These are phyloP conservation scores for Paecilomyces formosus DNA, from an alignment of 2,329 filamentous ascomycete genomes.

Conservation along the genomic window DNA sequence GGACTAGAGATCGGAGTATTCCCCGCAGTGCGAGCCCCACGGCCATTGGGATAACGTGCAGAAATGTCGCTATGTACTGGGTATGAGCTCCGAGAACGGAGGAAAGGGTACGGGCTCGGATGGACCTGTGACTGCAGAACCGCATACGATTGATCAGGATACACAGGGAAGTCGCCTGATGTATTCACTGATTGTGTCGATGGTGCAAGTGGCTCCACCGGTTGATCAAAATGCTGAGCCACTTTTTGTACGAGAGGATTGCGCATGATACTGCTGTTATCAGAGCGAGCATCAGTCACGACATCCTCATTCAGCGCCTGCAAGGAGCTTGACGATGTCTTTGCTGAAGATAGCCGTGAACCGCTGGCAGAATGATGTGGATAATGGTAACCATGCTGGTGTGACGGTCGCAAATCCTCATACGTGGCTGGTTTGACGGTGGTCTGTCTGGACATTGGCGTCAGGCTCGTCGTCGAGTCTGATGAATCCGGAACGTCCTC, in stretches of 20 bases:
- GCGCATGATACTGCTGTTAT: constrained; percentile 16
- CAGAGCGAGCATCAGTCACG: constrained; percentile 28
- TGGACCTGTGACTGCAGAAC: constrained; percentile 38
- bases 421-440: background rate
- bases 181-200: constrained; percentile 11
- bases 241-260: constrained; percentile 17
- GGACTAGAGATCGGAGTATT: constrained; percentile 43
- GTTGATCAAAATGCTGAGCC: constrained; percentile 17
- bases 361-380: constrained; percentile 27
- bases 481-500: background rate
- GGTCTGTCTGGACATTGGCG: background rate
- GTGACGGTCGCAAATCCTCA: constrained; percentile 5
- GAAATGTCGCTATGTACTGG: constrained; percentile 26
- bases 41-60: constrained; percentile 14
- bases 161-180: constrained; percentile 33
- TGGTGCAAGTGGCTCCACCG: constrained; percentile 5
- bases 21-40: constrained; percentile 33
- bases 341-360: constrained; percentile 28
- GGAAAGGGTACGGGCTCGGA: constrained; percentile 29
- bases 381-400: constrained; percentile 18
- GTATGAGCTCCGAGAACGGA: constrained; percentile 38
- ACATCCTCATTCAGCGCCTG: constrained; percentile 32
- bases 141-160: constrained; percentile 43
- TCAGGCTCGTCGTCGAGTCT: background rate
- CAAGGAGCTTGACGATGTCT: constrained; percentile 36